Base-by-base conservation (phyloP, 2,329 filamentous ascomycete species). In the Penicillium fuscoglaucum region DNA sequence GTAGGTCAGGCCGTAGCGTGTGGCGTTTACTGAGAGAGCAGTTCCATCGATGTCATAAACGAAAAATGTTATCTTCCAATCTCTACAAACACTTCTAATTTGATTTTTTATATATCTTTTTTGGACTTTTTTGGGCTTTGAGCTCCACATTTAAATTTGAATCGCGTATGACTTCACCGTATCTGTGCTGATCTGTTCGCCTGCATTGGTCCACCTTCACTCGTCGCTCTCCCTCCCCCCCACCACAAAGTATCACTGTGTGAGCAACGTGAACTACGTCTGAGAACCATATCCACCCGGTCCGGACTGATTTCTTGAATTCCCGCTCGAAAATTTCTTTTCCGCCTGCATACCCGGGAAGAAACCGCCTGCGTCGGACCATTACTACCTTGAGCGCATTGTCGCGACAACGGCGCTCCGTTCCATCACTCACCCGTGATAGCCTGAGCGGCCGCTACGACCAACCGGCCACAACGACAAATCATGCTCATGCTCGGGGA, bases 401-500 rank as follows among this genome's bases (percentile, higher is more conserved):
- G 55, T 44, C 37, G 55, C 63, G 61, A 61, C 57, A 37, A 53
- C 50, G 51, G 41, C 58, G 59, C 49, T 58, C 39, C 50, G 31
- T 48, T 24, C 58, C 47, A 55, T 55, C 54, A 60, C 57, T 33
- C 55, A 51, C 45, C 40, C 57, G 60, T 58, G 57, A 65, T 49
- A 66, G 55, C n/a, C 62, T 66, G 65, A 60, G 74, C 69, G 72
- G 63, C 65, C 49, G 61, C 60, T 28, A 61, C 58, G 44, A 57
- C 60, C 52, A n/a, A 37, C 57, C 62, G 52, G 57, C 53, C 55
- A 55, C 58, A 52, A 52, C 63, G 62, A 67, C 78, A 63, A 67
- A 61, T 55, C 66, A 68, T 68, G 66, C 63, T 58, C 52, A 78
- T 81, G 68, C 73, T 81, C 63, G 78, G 80, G 60, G 74, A 78